Percentiles rank a stretch among this genome's conserved stretches.
phyloP scores from a whole-genome alignment of 1,284 basidiomycete genomes.

The Sporisorium iseilematis-ciliati region DNA sequence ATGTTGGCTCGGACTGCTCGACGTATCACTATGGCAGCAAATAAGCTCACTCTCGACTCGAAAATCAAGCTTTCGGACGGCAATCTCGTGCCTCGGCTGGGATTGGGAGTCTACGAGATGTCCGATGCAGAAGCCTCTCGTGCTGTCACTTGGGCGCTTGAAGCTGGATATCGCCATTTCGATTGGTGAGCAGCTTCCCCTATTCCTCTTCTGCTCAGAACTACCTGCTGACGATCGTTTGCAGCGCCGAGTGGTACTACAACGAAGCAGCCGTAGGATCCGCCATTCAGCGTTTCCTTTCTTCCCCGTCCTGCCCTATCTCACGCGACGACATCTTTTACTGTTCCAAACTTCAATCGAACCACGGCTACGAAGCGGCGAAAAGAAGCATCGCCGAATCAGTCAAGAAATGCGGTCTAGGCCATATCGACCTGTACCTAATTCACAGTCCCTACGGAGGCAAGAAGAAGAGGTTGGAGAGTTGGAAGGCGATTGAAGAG shows the following conservation, averaged over 20 bases:
- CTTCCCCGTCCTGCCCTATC: slow-evolving; percentile 9
- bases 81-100: slow-evolving; percentile 25
- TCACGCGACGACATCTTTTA: slow-evolving; percentile 29
- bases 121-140: slow-evolving; percentile 24
- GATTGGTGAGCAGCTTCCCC: slow-evolving; percentile 22
- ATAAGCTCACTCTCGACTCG: slow-evolving; percentile 19
- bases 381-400: slow-evolving; percentile 36
- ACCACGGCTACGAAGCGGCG: slow-evolving; percentile 42
- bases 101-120: slow-evolving; percentile 37
- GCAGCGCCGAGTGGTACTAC: slow-evolving; percentile 43
- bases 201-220: not conserved
- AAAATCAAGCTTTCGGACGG: slow-evolving; percentile 25
- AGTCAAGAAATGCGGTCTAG: slow-evolving; percentile 34
- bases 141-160: slow-evolving; percentile 38
- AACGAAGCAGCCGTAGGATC: slow-evolving; percentile 26
- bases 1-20: not conserved
- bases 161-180: slow-evolving; percentile 37
- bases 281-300: slow-evolving; percentile 20
- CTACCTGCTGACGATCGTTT: not conserved
- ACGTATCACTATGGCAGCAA: slow-evolving; percentile 5
- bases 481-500: slow-evolving; percentile 58
- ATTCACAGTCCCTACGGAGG: slow-evolving; percentile 65
- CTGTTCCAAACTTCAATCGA: slow-evolving; percentile 33
- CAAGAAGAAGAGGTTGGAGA: slow-evolving; percentile 47
- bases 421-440: slow-evolving; percentile 64